Percentiles rank a stretch among this genome's conserved stretches.
phyloP scores from a whole-genome alignment of 2,329 filamentous ascomycete genomes.

The Fragosphaeria purpurea region DNA sequence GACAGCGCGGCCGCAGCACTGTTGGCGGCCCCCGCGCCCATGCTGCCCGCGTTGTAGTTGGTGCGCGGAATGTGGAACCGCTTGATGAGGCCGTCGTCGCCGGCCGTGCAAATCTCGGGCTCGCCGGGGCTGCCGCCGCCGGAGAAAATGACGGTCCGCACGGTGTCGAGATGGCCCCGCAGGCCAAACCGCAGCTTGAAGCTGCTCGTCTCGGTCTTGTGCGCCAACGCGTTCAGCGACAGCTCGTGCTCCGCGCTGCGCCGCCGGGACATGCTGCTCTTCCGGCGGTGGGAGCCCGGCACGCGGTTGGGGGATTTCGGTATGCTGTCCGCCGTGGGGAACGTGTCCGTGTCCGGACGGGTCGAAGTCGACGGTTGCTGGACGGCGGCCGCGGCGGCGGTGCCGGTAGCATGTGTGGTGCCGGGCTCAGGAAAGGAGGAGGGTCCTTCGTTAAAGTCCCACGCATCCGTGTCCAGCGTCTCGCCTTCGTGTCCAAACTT shows the following conservation, averaged over 20 bases:
- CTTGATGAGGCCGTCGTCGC: conserved; percentile 93
- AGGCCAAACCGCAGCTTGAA: conserved; percentile 93
- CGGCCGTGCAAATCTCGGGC: conserved; percentile 91
- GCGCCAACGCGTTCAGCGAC: conserved; percentile 35
- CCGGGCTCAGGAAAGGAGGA: conserved; percentile 50
- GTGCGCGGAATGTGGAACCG: conserved; percentile 90
- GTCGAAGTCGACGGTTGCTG: conserved; percentile 33
- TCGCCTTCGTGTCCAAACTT: conserved; percentile 15
- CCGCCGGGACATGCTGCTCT: conserved; percentile 66
- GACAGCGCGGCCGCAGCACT: conserved; percentile 32
- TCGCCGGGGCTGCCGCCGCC: conserved; percentile 91
- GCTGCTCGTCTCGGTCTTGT: conserved; percentile 59
- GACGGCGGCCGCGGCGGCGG: background rate
- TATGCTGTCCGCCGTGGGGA: conserved; percentile 70
- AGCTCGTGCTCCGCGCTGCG: conserved; percentile 59
- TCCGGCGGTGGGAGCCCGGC: conserved; percentile 62
- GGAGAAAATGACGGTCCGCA: conserved; percentile 91
- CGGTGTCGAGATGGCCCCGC: conserved; percentile 84
- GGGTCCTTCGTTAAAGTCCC: conserved; percentile 78
- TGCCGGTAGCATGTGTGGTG: too few species aligned
- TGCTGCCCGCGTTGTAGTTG: conserved; percentile 29
- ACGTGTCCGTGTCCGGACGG: conserved; percentile 79
- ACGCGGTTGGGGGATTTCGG: conserved; percentile 71
- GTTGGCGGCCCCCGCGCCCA: too few species aligned
- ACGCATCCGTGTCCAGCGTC: conserved; percentile 58